Evolutionary conservation across 2,329 filamentous ascomycete species (phyloP).

Genomic region (Penicillium sp.): DNA sequence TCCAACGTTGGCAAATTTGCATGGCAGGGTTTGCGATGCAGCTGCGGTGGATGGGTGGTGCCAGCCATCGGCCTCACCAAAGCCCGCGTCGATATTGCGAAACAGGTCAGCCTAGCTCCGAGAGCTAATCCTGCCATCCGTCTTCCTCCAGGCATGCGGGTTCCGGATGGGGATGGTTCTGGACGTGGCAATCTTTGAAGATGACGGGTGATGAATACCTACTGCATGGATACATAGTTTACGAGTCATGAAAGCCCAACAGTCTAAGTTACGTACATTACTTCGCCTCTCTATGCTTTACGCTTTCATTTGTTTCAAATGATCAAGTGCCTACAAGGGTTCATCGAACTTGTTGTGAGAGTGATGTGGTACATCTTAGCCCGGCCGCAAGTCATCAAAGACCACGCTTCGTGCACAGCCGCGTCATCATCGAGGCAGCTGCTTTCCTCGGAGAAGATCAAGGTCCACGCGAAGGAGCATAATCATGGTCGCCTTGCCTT

Average conservation of each 20-base stretch:
- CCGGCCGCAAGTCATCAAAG: neutral
- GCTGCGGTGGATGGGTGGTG: constrained; percentile 83
- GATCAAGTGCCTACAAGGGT: neutral
- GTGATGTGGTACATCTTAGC: neutral
- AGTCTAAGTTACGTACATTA: constrained; percentile 2
- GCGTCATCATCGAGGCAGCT: neutral
- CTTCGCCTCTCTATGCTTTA: neutral
- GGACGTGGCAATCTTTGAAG: constrained; percentile 29
- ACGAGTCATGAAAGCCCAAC: constrained; percentile 16
- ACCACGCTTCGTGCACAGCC: neutral
- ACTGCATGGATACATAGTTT: constrained; percentile 14
- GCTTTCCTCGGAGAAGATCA: neutral
- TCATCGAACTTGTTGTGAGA: neutral
- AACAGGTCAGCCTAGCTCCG: constrained; percentile 22
- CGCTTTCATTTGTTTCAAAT: neutral
- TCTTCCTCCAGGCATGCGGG: constrained; percentile 39
- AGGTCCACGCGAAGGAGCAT: neutral
- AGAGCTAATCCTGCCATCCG: constrained; percentile 32
- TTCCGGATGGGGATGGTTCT: constrained; percentile 9
- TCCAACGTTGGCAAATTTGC: constrained; percentile 87
- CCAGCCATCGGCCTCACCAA: constrained; percentile 84
- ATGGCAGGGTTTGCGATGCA: constrained; percentile 93
- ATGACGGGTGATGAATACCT: neutral
- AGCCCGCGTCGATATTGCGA: constrained; percentile 73
- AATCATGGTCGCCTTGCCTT: neutral